Base-by-base conservation (phyloP, 2,329 filamentous ascomycete genomes). In the Colletotrichum horii region DNA sequence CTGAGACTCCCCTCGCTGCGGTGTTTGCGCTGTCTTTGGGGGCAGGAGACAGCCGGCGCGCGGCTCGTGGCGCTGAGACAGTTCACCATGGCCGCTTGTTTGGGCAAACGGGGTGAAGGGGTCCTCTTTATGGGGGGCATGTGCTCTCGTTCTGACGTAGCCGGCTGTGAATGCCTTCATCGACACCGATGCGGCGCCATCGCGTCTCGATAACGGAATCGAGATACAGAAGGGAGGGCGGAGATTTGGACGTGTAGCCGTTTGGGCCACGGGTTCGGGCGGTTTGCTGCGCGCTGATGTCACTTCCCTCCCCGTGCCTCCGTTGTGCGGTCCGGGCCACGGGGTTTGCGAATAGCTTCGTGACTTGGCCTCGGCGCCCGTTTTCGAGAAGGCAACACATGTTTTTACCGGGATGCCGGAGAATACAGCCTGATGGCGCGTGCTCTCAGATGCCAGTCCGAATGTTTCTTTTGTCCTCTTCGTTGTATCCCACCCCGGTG, bases 11-110 rank as follows among this genome's bases (percentile, higher is more conserved):
- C 55, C 34, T 28, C 36, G 38, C 34, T n/a, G 52, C 22, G 36
- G 48, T 19, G 28, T 48, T 36, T 16, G 34, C 14, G 34, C 34
- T 30, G 19, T 36, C 26, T 48, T 16, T 62, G 15, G 55, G 52
- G 9, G 9, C 7, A 28, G 43, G 15, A 24, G 22, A 24, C 14
- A 28, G 34, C 14, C 26, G 43, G 55, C 56, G 69, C 28, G 43
- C 60, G 62, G 73, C 65, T 75, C 73, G 56, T 72, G 69, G 73
- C 62, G 72, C 56, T 64, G 69, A 75, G 73, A 75, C 73, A 75
- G 61, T 34, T 58, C 22, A 48, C 58, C 58, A 60, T 30, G 43
- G 19, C 69, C 52, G 69, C 70, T 61, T 61, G 22, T 11, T 3
- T 56, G 24, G 38, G n/a, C 32, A 24, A 36, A 26, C 6, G 11